Evolutionary conservation across 306 rosid species (phyloP), one percentile per base, ranked within the genome.

Genomic region (Castanea mollissima): DNA sequence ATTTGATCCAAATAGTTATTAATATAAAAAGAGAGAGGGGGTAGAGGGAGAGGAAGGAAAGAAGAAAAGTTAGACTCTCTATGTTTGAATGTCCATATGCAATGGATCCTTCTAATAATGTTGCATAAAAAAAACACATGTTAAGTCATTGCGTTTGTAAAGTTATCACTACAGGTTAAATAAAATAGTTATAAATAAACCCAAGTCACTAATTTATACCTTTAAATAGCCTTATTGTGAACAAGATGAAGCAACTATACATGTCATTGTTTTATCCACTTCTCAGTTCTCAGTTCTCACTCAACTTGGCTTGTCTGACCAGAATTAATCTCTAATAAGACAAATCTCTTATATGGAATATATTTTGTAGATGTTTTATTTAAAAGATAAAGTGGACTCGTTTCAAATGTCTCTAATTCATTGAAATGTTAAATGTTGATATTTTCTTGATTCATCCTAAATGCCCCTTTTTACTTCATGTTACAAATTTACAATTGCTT

Each of bases 281-380:
- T 58, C 12, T n/a, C 21, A 7, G 0, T 56, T 56, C 9, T n/a
- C 20, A 19, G 10, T n/a, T 19, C 14, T 19, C 10, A 6, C 27
- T 58, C 27, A 58, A 58, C 25, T 58, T 58, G 21, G 54, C 16
- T 49, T 49, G 54, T 10, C 54, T 49, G 12, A 49, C 54, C 13
- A 21, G 34, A 11, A 34, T 31, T 31, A 4, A 16, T 67, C 35
- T 23, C 49, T 69, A 69, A 56, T 32, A 74, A 59, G 81, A 76
- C 85, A 81, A 71, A 71, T 76, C 64, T 73, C 15, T 31, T 70
- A 57, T 78, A 8, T 63, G 69, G 16, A 59, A 23, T 59, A 20
- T 9, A 13, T 20, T 59, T 59, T 59, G 1, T 10, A 23, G 23
- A 59, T 59, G 65, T 29, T 59, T 6, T 23, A 5, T 23, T 6